Evolutionary conservation across 2,329 filamentous ascomycete species (phyloP), one percentile per base, ranked within the genome.

Genomic region (Fusarium sp.): DNA sequence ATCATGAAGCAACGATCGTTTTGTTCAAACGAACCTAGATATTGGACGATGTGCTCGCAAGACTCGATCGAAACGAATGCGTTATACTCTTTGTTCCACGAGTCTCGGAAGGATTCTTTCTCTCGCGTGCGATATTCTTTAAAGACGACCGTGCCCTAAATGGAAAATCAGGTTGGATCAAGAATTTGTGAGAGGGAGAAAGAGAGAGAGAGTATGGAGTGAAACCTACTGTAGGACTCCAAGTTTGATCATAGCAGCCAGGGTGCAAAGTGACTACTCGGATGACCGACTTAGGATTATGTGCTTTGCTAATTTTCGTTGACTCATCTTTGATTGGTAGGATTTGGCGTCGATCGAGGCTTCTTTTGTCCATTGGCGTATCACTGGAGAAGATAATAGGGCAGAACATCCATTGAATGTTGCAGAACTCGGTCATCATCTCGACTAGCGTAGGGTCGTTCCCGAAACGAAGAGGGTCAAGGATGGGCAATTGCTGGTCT

Each of bases 1-100:
- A 68, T 46, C 4, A 65, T 50, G 3, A 66, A 38, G n/a, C 63
- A 65, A 2, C 50, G 45, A 3, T 46, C 9, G 2, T 43, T 60
- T 9, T 70, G 57, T 17, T 66, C 56, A 20, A 71, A 71, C 0
- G 67, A 68, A 2, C 63, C 68, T 2, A 71, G 46, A 14, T 59
- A 68, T n/a, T 36, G 34, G 11, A 68, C 56, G 7, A 61, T 59
- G 10, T 71, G 17, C 2, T 58, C 44, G n/a, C 28, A 42, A 5
- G 33, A 58, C 2, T 52, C 53, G 26, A 71, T 65, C 11, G 40
- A 45, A 5, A n/a, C 36, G 5, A 59, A 62, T 7, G 52, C 42
- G 3, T 50, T 22, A 15, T 39, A 56, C 33, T 71, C 68, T 22
- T 17, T 49, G 1, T 15, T 20, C 63, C 63, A 71, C 2, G 63